Evolutionary conservation across 257 asterid genomes (phyloP), one percentile per base, ranked within the genome.

Genomic region (Przewalskia tangutica): DNA sequence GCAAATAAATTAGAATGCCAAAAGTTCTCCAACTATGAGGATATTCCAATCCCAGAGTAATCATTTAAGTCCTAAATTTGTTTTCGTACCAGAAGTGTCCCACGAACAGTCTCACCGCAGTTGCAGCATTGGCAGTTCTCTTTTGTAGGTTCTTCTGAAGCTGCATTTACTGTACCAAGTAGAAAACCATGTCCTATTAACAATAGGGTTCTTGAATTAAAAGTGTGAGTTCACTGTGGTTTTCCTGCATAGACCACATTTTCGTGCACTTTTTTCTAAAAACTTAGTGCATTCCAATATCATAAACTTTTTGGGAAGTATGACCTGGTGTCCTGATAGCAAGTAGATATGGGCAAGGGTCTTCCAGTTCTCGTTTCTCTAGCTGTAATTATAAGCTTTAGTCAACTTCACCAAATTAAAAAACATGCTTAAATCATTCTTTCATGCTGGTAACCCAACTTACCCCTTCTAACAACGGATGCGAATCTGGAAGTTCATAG

Each of bases 41-140:
- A 70, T 42, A 66, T 66, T 51, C 53, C 50, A 36, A 38, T 66
- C 59, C 18, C 27, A n/a, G 9, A 23, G 38, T 17, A 75, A 48
- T 8, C 5, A 23, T n/a, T 18, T 5, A 66, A 58, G n/a, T 8
- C 44, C 16, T 17, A 4, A 17, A 32, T n/a, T n/a, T 2, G 18
- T 44, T 4, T 18, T 85, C 85, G 83, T 11, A 87, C 89, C 88
- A 87, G 51, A 77, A 85, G 17, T 63, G 89, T 87, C 65, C 88
- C 90, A 12, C 71, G 44, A 81, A 83, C 73, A 51, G 56, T 51
- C 12, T 11, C 56, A 12, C 12, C 17, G 4, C 5, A 51, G 56
- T 51, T 51, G 56, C 56, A 51, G 17, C 3, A 51, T 11, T 51
- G 17, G 17, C 17, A 10, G 4, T 51, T 59, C 73, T 60, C 75